phyloP scores from a whole-genome alignment of 352 stramenopile species.

The Phytophthora brassicae region DNA sequence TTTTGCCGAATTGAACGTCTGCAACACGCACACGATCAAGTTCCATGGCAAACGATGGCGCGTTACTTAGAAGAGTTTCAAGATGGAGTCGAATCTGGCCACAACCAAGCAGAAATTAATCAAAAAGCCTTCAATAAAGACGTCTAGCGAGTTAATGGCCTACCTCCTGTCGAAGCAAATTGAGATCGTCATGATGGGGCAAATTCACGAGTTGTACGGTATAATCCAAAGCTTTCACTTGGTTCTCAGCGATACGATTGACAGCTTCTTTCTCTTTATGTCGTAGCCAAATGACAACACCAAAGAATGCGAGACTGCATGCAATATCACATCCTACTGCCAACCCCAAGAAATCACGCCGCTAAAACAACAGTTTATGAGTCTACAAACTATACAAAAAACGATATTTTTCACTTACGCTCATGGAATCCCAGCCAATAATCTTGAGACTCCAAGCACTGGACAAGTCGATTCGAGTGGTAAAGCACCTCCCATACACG shows the following conservation, averaged over 20 bases:
- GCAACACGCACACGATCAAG: slow-evolving; percentile 67
- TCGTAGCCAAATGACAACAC: slow-evolving; percentile 71
- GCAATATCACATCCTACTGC: slow-evolving; percentile 72
- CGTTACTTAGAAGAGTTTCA: slow-evolving; percentile 55
- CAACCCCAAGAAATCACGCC: slow-evolving; percentile 65
- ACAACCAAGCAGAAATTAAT: background rate
- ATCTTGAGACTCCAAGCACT: slow-evolving; percentile 74
- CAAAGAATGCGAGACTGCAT: slow-evolving; percentile 69
- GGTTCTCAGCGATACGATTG: slow-evolving; percentile 53
- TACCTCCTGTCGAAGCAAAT: slow-evolving; percentile 65
- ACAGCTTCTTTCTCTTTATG: slow-evolving; percentile 69
- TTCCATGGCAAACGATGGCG: slow-evolving; percentile 53
- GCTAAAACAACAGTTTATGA: too few species aligned
- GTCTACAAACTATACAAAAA: background rate
- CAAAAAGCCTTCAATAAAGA: slow-evolving; percentile 11
- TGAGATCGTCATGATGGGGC: slow-evolving; percentile 58
- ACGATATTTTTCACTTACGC: slow-evolving; percentile 26
- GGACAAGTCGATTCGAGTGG: slow-evolving; percentile 74
- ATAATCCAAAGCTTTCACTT: slow-evolving; percentile 77
- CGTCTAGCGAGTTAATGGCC: too few species aligned
- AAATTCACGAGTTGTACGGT: slow-evolving; percentile 76
- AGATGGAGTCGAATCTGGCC: slow-evolving; percentile 64
- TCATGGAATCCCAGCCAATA: slow-evolving; percentile 82
- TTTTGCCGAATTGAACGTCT: slow-evolving; percentile 82
- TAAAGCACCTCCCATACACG: slow-evolving; percentile 74